phyloP scores from a whole-genome alignment of 305 asterid genomes.

The Ilex paraguariensis region DNA sequence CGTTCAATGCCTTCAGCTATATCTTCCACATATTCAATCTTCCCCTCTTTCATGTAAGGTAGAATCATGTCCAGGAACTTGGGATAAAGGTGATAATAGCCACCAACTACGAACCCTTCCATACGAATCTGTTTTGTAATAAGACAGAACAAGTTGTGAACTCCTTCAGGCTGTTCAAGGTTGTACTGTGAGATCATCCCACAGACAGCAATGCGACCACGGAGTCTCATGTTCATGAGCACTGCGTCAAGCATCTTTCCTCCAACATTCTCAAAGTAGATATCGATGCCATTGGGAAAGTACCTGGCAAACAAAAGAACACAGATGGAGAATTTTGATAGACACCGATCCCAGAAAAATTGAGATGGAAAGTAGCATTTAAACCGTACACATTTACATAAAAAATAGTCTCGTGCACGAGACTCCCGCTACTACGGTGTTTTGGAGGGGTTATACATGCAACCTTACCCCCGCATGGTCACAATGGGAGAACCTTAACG shows the following conservation, averaged over 20 bases:
- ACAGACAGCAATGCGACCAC: constrained; percentile 45
- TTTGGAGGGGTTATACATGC: too few species aligned
- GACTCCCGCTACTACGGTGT: too few species aligned
- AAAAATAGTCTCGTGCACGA: too few species aligned
- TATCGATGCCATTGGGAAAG: constrained; percentile 25
- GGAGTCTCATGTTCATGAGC: constrained; percentile 20
- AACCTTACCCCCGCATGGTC: too few species aligned
- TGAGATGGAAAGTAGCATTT: too few species aligned
- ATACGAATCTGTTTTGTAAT: constrained; percentile 36
- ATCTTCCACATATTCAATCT: too few species aligned
- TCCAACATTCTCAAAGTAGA: constrained; percentile 34
- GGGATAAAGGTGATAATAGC: constrained; percentile 40
- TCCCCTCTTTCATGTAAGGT: too few species aligned
- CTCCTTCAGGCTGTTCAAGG: constrained; percentile 43
- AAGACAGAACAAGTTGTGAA: constrained; percentile 7
- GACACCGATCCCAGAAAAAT: too few species aligned
- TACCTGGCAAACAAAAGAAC: constrained; percentile 10
- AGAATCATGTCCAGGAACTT: constrained; percentile 36
- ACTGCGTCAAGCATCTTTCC: constrained; percentile 38
- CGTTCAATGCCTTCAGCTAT: background rate
- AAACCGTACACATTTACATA: too few species aligned
- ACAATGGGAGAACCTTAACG: too few species aligned
- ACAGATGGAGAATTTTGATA: background rate
- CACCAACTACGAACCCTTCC: constrained; percentile 47
- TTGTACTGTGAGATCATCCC: constrained; percentile 71